Evolutionary conservation across 2,329 filamentous ascomycete genomes (phyloP).

Genomic region (Fusarium citri): DNA sequence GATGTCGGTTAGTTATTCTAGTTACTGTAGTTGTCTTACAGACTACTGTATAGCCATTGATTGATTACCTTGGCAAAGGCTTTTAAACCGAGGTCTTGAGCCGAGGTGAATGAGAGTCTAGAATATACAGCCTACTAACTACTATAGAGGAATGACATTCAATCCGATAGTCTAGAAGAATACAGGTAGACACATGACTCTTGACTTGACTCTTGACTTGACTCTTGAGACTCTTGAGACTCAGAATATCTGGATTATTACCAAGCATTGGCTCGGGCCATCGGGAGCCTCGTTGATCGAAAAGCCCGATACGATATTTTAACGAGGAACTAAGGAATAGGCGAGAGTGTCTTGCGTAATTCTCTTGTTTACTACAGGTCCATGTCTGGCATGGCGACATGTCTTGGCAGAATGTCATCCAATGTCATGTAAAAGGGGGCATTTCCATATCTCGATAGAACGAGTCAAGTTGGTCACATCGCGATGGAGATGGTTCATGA

Average conservation of each 20-base stretch:
- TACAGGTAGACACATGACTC: background rate
- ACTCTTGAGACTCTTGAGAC: background rate
- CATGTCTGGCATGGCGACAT: slow-evolving; percentile 18
- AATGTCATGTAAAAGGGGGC: slow-evolving; percentile 16
- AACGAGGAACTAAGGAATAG: slow-evolving; percentile 19
- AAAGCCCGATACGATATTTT: slow-evolving; percentile 6
- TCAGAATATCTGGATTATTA: background rate
- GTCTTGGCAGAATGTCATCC: slow-evolving; percentile 33
- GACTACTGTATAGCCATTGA: background rate
- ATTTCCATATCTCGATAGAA: background rate
- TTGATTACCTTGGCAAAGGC: background rate
- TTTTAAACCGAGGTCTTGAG: slow-evolving; percentile 18
- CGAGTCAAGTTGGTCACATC: slow-evolving; percentile 29
- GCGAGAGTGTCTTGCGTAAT: slow-evolving; percentile 25
- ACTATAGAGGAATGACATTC: background rate
- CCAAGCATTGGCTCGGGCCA: background rate
- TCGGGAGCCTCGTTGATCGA: slow-evolving; percentile 20
- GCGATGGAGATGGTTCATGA: slow-evolving; percentile 13
- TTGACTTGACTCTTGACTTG: background rate
- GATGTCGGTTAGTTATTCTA: background rate
- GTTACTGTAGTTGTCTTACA: background rate
- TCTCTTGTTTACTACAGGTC: slow-evolving; percentile 4
- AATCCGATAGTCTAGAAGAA: slow-evolving; percentile 22
- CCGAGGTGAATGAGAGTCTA: slow-evolving; percentile 10
- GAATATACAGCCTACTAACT: background rate